Evolutionary conservation across 2,329 filamentous ascomycete species (phyloP), one percentile per base, ranked within the genome.

Genomic region (Botrytis sinoallii): DNA sequence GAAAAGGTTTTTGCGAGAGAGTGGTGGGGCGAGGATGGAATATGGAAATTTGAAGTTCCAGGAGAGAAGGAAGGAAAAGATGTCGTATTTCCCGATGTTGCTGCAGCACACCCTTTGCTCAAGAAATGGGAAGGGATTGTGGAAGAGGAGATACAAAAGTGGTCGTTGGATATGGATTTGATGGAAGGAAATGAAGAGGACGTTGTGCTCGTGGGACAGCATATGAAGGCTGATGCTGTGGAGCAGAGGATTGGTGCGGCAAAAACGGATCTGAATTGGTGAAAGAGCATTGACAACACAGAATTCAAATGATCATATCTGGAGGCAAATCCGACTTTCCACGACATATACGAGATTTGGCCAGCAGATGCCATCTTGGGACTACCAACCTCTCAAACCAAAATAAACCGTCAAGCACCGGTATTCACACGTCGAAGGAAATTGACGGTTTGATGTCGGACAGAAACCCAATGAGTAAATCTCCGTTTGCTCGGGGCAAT

Each of bases 11-110:
- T 95, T 81, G 87, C 85, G 1, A 79, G 83, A 32, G 85, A 88
- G n/a, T 94, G 87, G 82, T 93, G 93, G 85, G 87, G 88, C 5
- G 83, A 86, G 18, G 91, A 93, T 79, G 93, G 92, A 0, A 88
- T 90, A 57, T 94, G 92, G 91, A 89, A 83, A 78, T 95, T 88
- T 81, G 83, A 86, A 0, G 87, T 92, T 44, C 79, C 82, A 29
- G 83, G 83, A 7, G 78, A 79, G 64, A 81, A 80, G 20, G 81
- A 80, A 8, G 81, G 78, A 12, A 83, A 80, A 1, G 85, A 86
- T 12, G 82, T 87, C 1, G 82, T 89, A 5, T 91, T 92, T 77
- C 81, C 84, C 55, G 87, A 91, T 79, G 88, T 94, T 64, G 92
- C 91, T 1, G 84, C 83, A 57, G 86, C 88, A 40, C 93, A 95